Percentiles rank a stretch among this genome's conserved stretches.
Conservation (phyloP, 352 stramenopile species). For the Phytophthora fragariaefolia region DNA sequence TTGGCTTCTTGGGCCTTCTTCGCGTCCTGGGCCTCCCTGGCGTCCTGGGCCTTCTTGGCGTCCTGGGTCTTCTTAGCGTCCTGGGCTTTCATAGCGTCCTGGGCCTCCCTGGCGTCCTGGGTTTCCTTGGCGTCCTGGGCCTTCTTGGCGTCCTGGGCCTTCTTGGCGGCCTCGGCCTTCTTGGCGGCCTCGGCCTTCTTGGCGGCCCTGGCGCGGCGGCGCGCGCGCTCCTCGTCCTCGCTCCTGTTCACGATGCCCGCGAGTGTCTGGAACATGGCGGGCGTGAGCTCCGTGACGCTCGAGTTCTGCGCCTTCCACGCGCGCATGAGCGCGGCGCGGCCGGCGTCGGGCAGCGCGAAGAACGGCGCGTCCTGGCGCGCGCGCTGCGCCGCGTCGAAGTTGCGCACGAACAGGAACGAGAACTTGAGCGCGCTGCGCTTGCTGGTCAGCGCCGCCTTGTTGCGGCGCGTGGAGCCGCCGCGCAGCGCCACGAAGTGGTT, state of each 20-base stretch:
- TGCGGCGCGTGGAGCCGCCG: conserved; percentile 38
- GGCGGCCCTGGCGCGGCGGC: not conserved
- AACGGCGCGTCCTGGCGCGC: conserved; percentile 15
- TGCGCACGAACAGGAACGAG: conserved; percentile 39
- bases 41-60: conserved; percentile 26
- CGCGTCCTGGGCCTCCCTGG: conserved; percentile 13
- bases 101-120: no score
- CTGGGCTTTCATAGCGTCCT: no score
- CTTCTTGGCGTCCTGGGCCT: no score
- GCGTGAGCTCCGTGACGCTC: conserved; percentile 39
- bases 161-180: not conserved
- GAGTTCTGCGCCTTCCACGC: conserved; percentile 42
- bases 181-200: not conserved
- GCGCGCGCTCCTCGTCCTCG: conserved; percentile 19
- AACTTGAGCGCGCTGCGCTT: conserved; percentile 46
- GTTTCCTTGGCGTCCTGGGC: no score
- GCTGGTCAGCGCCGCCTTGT: conserved; percentile 41
- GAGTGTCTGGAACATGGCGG: conserved; percentile 31
- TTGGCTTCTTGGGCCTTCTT: no score
- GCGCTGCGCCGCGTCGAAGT: conserved; percentile 36
- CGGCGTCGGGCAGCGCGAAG: conserved; percentile 35
- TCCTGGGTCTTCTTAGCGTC: no score
- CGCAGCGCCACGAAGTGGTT: conserved; percentile 40
- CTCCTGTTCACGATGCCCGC: conserved; percentile 31
- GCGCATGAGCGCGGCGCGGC: conserved; percentile 22